phyloP scores from a whole-genome alignment of 331 rosid species.

The Stylosanthes scabra region DNA sequence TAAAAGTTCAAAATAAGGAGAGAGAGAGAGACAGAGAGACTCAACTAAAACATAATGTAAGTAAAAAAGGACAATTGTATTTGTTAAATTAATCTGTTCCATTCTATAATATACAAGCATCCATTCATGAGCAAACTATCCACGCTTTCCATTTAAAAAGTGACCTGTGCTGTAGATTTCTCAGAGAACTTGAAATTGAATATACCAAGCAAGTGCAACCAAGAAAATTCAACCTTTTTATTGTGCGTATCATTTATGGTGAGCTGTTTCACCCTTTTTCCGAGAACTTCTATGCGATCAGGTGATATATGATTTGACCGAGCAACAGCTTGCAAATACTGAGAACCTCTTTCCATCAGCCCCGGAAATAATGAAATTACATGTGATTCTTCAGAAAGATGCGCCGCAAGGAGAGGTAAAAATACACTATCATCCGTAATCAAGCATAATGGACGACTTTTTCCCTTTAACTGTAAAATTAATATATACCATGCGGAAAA shows the following conservation, averaged over 20 bases:
- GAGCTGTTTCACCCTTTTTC: slow-evolving; percentile 57
- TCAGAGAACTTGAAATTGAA: slow-evolving; percentile 3
- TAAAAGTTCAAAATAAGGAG: neutral
- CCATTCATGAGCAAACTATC: slow-evolving; percentile 6
- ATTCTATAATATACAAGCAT: slow-evolving; percentile 20
- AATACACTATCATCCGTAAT: slow-evolving; percentile 84
- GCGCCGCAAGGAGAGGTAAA: slow-evolving; percentile 72
- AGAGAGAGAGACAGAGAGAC: neutral
- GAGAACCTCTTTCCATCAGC: slow-evolving; percentile 65
- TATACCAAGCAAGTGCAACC: slow-evolving; percentile 23
- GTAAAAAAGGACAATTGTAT: neutral
- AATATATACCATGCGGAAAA: slow-evolving; percentile 41
- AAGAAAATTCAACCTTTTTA: slow-evolving; percentile 60
- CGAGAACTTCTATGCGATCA: slow-evolving; percentile 64
- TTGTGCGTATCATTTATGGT: slow-evolving; percentile 58
- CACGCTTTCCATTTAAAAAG: slow-evolving; percentile 9
- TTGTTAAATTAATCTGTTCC: slow-evolving; percentile 3
- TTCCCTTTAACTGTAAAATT: slow-evolving; percentile 70
- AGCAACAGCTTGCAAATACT: slow-evolving; percentile 74
- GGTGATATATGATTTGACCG: slow-evolving; percentile 64
- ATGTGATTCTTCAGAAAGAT: slow-evolving; percentile 57
- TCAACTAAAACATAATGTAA: neutral
- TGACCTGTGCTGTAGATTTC: slow-evolving; percentile 20
- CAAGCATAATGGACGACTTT: slow-evolving; percentile 58
- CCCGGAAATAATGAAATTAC: slow-evolving; percentile 77